Percentiles rank a stretch among this genome's conserved stretches.
Conservation (phyloP, 2,329 filamentous ascomycete genomes). For the Fusarium nisikadoi region DNA sequence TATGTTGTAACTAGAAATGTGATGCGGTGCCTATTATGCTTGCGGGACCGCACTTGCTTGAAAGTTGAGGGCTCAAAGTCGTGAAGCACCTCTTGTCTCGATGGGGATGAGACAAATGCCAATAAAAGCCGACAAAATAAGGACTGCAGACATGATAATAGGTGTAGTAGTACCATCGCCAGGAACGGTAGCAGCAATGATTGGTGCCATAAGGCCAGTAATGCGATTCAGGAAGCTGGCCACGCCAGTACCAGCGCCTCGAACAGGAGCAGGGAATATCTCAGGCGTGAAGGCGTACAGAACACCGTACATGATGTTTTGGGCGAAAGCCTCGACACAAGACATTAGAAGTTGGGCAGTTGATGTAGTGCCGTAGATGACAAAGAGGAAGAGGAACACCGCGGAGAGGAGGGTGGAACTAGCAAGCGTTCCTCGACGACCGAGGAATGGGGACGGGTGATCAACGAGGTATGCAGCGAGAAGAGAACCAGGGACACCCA, state of each 20-base stretch:
- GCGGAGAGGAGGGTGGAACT: constrained; percentile 74
- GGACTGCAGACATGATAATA: constrained; percentile 65
- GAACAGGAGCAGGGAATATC: constrained; percentile 77
- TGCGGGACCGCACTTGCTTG: background rate
- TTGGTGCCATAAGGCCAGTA: constrained; percentile 73
- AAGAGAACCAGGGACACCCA: constrained; percentile 80
- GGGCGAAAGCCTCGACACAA: constrained; percentile 75
- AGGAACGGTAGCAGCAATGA: constrained; percentile 71
- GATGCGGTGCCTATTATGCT: background rate
- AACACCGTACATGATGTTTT: constrained; percentile 82
- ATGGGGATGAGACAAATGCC: constrained; percentile 71
- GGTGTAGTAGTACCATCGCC: constrained; percentile 67
- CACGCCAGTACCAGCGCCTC: constrained; percentile 78
- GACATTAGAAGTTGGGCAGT: constrained; percentile 71
- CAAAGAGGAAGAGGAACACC: constrained; percentile 75
- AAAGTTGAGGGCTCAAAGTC: constrained; percentile 53
- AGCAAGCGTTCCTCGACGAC: constrained; percentile 78
- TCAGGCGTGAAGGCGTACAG: constrained; percentile 82
- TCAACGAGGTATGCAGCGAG: constrained; percentile 79
- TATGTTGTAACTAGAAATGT: constrained; percentile 13
- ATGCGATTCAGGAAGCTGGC: constrained; percentile 77
- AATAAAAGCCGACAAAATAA: constrained; percentile 69
- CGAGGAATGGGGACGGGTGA: constrained; percentile 68
- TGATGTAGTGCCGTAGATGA: constrained; percentile 66
- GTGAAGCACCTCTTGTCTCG: constrained; percentile 69